Conservation (phyloP, 768 basidiomycete species). For the Rhizopogon sp. region DNA sequence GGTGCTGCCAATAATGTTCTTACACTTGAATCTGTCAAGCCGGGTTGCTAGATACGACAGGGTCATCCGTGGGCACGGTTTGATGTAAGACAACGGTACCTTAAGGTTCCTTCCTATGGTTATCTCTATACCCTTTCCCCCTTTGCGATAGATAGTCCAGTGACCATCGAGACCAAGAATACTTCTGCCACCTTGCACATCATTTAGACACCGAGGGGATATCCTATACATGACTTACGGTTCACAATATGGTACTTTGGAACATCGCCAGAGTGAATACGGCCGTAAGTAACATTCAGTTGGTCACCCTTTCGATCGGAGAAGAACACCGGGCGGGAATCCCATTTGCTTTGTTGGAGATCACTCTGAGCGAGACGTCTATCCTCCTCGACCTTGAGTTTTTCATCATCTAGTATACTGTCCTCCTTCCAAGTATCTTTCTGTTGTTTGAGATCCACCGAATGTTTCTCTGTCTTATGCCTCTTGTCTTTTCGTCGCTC, state of each 20-base stretch:
- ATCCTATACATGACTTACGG: conserved; percentile 37
- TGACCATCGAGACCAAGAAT: conserved; percentile 57
- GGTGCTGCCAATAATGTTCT: conserved; percentile 48
- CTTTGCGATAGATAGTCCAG: conserved; percentile 45
- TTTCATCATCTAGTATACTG: conserved; percentile 23
- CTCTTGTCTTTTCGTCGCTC: conserved; percentile 24
- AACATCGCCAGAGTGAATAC: conserved; percentile 54
- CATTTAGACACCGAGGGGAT: conserved; percentile 40
- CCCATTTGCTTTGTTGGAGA: conserved; percentile 18
- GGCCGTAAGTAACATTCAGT: conserved; percentile 64
- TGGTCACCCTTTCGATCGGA: conserved; percentile 65
- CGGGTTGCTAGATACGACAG: conserved; percentile 32
- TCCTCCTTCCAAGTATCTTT: conserved; percentile 10
- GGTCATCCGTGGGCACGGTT: conserved; percentile 3
- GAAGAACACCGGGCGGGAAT: conserved; percentile 40
- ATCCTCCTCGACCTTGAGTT: conserved; percentile 31
- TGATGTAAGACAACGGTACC: conserved; percentile 24
- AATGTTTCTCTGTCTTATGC: conserved; percentile 26
- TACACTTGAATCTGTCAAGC: conserved; percentile 53
- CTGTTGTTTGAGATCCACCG: conserved; percentile 19
- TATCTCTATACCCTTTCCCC: conserved; percentile 61
- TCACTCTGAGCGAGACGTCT: conserved; percentile 16
- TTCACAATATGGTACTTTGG: conserved; percentile 59
- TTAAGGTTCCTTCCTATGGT: conserved; percentile 38
- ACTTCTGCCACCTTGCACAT: conserved; percentile 39